These are phyloP conservation scores for Cladochytrium replicatum DNA, from an alignment of 192 early-diverging fungal species.

Conservation along the genomic window DNA sequence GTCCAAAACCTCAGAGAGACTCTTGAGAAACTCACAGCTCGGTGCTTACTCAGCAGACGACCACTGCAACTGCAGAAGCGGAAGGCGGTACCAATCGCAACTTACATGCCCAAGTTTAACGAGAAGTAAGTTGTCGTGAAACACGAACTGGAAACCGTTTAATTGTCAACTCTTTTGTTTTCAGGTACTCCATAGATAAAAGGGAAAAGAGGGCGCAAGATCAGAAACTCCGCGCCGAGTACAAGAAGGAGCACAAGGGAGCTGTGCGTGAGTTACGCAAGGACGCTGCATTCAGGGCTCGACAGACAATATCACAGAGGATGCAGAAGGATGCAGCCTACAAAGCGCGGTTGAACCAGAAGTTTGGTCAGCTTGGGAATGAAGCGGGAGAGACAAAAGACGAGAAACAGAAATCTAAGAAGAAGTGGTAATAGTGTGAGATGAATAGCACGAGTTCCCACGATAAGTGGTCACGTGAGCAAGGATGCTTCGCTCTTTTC, in stretches of 20 bases:
- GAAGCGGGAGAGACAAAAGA: too few relatives aligned
- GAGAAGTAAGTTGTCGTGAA: conserved; percentile 48
- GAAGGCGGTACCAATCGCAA: conserved; percentile 74
- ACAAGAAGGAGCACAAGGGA: conserved; percentile 90
- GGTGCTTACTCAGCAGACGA: too few relatives aligned
- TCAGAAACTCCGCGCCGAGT: conserved; percentile 67
- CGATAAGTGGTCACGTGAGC: too few relatives aligned
- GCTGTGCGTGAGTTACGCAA: conserved; percentile 92
- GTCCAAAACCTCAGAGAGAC: too few relatives aligned
- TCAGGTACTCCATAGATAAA: conserved; percentile 76
- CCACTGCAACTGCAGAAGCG: conserved; percentile 79
- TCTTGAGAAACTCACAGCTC: too few relatives aligned
- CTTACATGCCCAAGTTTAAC: conserved; percentile 88
- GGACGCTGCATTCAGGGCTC: conserved; percentile 80
- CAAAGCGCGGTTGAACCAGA: conserved; percentile 80
- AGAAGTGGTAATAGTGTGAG: too few relatives aligned
- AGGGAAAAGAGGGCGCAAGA: conserved; percentile 59
- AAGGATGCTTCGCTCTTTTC: too few relatives aligned
- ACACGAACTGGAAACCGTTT: too few relatives aligned
- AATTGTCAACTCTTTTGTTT: neutral
- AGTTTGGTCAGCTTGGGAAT: conserved; percentile 73
- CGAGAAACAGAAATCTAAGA: too few relatives aligned
- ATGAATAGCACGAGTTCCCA: too few relatives aligned
- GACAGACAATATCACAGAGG: conserved; percentile 53
- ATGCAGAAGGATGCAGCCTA: conserved; percentile 76